Percentiles rank a stretch among this genome's conserved stretches.
These are phyloP conservation scores for Emericellopsis terricola DNA, from an alignment of 495 filamentous ascomycete species.

Conservation along the genomic window DNA sequence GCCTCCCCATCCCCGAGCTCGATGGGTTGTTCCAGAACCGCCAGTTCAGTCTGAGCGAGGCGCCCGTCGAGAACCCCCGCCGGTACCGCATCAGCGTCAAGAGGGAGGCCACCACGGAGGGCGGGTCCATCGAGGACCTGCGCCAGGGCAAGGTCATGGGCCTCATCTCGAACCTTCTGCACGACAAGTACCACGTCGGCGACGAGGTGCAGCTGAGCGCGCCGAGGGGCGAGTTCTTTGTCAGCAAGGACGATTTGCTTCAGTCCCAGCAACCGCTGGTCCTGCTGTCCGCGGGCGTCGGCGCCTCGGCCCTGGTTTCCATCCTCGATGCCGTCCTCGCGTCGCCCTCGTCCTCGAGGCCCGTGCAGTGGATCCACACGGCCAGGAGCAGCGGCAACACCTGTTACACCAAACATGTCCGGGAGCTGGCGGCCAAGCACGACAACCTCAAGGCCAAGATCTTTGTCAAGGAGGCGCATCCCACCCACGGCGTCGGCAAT, in stretches of 20 bases:
- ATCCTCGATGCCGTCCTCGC: conserved; percentile 42
- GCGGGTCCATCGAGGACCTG: conserved; percentile 7
- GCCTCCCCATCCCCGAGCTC: conserved; percentile 36
- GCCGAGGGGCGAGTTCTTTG: conserved; percentile 51
- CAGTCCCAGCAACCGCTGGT: conserved; percentile 25
- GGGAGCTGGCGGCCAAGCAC: conserved; percentile 25
- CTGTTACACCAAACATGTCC: conserved; percentile 35
- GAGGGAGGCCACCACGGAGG: conserved; percentile 32
- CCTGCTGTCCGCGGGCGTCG: conserved; percentile 51
- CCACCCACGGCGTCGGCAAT: conserved; percentile 27
- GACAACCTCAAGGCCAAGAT: conserved; percentile 20
- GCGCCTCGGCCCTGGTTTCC: conserved; percentile 45
- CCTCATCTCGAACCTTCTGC: conserved; percentile 51
- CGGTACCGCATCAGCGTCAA: conserved; percentile 59
- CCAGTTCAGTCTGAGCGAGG: conserved; percentile 56
- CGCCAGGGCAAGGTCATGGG: conserved; percentile 24
- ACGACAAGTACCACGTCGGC: conserved; percentile 38
- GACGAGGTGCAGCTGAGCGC: conserved; percentile 47
- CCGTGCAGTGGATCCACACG: conserved; percentile 50
- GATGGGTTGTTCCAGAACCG: conserved; percentile 38
- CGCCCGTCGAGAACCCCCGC: conserved; percentile 22
- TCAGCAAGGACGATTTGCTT: conserved; percentile 21
- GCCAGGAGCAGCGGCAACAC: conserved; percentile 28
- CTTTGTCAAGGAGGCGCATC: conserved; percentile 18
- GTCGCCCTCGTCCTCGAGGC: conserved; percentile 17